phyloP scores from a whole-genome alignment of 495 filamentous ascomycete species.

The Lasiosphaeria ovina region DNA sequence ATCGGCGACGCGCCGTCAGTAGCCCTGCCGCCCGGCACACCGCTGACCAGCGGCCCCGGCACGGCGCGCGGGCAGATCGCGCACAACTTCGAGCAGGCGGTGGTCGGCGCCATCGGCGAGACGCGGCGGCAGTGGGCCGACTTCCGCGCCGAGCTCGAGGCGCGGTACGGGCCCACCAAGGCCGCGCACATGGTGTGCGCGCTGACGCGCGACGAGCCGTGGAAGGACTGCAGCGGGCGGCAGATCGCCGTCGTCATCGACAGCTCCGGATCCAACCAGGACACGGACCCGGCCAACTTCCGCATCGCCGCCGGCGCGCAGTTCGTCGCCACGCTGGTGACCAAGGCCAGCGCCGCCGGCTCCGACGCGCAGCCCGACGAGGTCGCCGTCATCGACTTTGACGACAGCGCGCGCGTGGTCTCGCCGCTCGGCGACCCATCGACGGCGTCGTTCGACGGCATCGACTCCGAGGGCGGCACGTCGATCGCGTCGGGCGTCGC shows the following conservation, averaged over 20 bases:
- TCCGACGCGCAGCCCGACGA: background rate
- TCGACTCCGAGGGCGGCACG: background rate
- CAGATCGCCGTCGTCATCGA: conserved; percentile 6
- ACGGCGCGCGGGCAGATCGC: background rate
- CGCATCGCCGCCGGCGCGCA: background rate
- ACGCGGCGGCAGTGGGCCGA: conserved; percentile 4
- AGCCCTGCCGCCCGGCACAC: background rate
- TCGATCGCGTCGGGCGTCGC: background rate
- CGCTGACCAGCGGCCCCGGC: background rate
- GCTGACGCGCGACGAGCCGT: conserved; percentile 4
- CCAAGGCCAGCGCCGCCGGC: background rate
- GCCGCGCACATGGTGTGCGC: conserved; percentile 5
- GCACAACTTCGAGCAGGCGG: conserved; percentile 1
- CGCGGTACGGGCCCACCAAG: background rate
- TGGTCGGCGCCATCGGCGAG: background rate
- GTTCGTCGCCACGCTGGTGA: background rate
- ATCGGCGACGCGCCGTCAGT: background rate
- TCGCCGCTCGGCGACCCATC: background rate
- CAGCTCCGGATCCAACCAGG: background rate
- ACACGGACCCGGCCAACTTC: background rate
- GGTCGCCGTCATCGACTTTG: conserved; percentile 1
- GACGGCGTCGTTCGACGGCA: background rate
- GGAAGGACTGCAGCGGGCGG: conserved; percentile 7
- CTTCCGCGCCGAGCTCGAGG: conserved; percentile 2
- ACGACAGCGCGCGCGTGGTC: background rate